phyloP scores from a whole-genome alignment of 345 rosid genomes.

The Durio zibethinus region DNA sequence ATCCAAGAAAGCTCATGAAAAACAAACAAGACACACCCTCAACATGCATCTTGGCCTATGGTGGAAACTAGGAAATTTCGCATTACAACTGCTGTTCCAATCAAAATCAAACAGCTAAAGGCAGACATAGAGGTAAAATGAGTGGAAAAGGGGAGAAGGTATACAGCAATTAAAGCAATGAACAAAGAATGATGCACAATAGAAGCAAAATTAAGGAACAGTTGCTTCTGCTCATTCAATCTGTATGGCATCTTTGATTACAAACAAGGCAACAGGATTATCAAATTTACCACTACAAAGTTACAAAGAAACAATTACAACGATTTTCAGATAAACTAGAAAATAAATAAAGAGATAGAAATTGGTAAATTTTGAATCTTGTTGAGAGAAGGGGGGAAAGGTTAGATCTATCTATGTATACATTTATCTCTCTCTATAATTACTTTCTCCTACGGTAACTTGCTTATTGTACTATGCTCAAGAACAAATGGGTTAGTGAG shows the following conservation, averaged over 20 bases:
- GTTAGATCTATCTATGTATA: constrained; percentile 18
- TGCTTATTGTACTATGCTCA: constrained; percentile 29
- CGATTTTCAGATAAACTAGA: not conserved
- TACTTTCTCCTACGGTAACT: not conserved
- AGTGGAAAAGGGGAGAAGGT: too few species aligned
- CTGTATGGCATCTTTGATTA: not conserved
- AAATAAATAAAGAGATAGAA: not conserved
- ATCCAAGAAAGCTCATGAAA: not conserved
- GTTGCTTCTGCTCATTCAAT: constrained; percentile 2
- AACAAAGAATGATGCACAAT: not conserved
- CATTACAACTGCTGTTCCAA: constrained; percentile 14
- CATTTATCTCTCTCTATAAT: not conserved
- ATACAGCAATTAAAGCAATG: not conserved
- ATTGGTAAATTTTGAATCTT: too few species aligned
- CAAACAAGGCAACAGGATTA: not conserved
- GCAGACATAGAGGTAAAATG: not conserved
- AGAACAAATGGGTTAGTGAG: constrained; percentile 43
- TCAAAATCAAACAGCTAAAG: constrained; percentile 13
- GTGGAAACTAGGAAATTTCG: constrained; percentile 41
- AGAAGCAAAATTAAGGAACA: not conserved
- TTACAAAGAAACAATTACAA: not conserved
- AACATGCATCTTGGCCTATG: constrained; percentile 50
- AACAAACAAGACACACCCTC: constrained; percentile 35
- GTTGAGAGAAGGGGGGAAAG: not conserved
- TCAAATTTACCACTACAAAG: not conserved